phyloP scores from a whole-genome alignment of 2,329 filamentous ascomycete species.

The Graphilbum fragrans region DNA sequence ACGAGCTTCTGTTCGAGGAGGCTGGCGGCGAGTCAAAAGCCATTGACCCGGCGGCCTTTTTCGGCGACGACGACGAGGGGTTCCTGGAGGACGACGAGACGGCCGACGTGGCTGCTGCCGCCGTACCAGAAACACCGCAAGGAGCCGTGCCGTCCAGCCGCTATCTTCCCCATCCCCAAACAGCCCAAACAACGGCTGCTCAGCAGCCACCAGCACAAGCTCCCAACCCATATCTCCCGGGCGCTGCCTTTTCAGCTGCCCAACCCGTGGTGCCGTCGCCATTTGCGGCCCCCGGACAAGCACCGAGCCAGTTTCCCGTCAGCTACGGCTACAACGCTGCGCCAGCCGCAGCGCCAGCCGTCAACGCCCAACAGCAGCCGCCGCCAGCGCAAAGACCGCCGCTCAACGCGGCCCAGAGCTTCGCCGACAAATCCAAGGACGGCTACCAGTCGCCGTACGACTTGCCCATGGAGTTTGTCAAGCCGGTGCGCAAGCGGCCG shows the following conservation, averaged over 20 bases:
- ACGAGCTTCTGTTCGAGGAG: conserved; percentile 50
- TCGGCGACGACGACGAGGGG: conserved; percentile 76
- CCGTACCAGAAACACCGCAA: too few species aligned
- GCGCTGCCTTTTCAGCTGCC: background rate
- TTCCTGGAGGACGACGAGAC: conserved; percentile 62
- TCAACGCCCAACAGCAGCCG: background rate
- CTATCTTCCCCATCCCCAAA: conserved; percentile 8
- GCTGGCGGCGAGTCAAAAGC: conserved; percentile 17
- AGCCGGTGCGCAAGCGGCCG: conserved; percentile 49
- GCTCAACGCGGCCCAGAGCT: conserved; percentile 58
- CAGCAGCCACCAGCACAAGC: conserved; percentile 1
- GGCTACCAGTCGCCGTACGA: conserved; percentile 94
- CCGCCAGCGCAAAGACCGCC: conserved; percentile 14
- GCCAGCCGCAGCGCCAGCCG: conserved; percentile 21
- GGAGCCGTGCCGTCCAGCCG: too few species aligned
- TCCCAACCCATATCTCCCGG: conserved; percentile 11
- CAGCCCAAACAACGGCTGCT: background rate
- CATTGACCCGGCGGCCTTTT: conserved; percentile 54
- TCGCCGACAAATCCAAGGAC: conserved; percentile 78
- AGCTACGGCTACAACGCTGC: conserved; percentile 7
- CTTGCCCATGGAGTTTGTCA: conserved; percentile 77
- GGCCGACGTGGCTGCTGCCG: conserved; percentile 1
- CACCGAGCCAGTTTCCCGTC: conserved; percentile 4
- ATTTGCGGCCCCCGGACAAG: background rate
- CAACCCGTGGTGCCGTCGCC: conserved; percentile 3